A percentile compares a stretch with the other conserved stretches of the same genome.
phyloP scores from a whole-genome alignment of 768 basidiomycete species.

The Termitomyces sp. region DNA sequence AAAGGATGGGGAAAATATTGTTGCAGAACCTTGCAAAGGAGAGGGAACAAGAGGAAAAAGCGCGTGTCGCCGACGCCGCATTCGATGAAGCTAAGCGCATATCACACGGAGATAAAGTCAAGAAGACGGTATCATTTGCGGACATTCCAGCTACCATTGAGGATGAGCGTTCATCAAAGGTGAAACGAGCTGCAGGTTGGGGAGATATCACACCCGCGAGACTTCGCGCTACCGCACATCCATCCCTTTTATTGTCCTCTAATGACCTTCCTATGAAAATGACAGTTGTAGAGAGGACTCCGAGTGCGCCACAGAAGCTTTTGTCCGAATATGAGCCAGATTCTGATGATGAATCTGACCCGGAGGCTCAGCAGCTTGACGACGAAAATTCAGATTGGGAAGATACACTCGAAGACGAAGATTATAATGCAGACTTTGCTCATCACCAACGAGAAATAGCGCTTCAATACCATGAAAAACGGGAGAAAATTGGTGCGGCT shows the following conservation, averaged over 20 bases:
- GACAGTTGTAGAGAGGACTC: constrained; percentile 61
- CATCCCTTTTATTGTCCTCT: constrained; percentile 29
- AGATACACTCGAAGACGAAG: constrained; percentile 39
- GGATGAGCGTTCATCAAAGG: constrained; percentile 12
- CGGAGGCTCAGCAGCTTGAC: constrained; percentile 20
- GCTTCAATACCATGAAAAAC: constrained; percentile 62
- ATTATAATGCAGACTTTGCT: constrained; percentile 53
- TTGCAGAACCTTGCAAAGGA: constrained; percentile 38
- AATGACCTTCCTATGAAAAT: constrained; percentile 54
- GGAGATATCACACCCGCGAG: constrained; percentile 51
- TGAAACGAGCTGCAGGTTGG: constrained; percentile 29
- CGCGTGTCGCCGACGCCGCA: constrained; percentile 24
- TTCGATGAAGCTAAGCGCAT: constrained; percentile 20
- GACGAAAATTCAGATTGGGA: constrained; percentile 21
- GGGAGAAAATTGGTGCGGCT: constrained; percentile 47
- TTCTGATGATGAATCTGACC: constrained; percentile 67
- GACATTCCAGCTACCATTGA: constrained; percentile 30
- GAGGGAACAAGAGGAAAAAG: constrained; percentile 31
- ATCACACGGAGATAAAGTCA: constrained; percentile 25
- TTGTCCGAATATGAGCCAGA: constrained; percentile 29
- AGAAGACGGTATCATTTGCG: constrained; percentile 66
- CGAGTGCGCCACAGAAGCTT: constrained; percentile 21
- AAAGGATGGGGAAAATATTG: constrained; percentile 73
- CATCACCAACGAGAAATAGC: constrained; percentile 73
- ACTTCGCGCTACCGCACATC: constrained; percentile 32